Evolutionary conservation across 2,329 filamentous ascomycete species (phyloP).

Genomic region (Neobulgaria alba): DNA sequence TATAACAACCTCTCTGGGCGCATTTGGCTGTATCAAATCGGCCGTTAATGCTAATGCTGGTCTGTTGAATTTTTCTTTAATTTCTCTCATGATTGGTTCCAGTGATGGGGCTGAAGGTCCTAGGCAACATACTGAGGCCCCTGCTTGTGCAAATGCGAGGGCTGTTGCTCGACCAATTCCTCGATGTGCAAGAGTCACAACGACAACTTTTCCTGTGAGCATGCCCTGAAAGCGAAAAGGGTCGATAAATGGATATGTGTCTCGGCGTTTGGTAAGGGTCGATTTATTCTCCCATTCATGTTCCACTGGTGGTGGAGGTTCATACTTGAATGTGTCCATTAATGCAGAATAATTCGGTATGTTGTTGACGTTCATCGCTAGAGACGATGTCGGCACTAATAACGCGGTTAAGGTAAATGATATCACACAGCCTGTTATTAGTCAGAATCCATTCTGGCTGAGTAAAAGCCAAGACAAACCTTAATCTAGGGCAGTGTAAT

Average conservation of each 20-base stretch:
- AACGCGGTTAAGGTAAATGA: no score
- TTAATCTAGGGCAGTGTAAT: no score
- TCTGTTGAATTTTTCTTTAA: constrained; percentile 14
- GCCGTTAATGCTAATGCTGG: constrained; percentile 13
- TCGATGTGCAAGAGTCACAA: constrained; percentile 31
- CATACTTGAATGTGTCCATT: no score
- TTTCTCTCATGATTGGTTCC: constrained; percentile 12
- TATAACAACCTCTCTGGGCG: constrained; percentile 4
- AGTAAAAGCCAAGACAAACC: no score
- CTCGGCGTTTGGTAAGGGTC: constrained; percentile 42
- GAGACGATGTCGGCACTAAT: no score
- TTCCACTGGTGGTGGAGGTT: no score
- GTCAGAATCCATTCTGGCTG: no score
- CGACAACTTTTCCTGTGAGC: constrained; percentile 25
- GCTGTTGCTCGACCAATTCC: constrained; percentile 31
- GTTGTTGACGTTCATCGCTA: no score
- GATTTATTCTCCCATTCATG: constrained; percentile 10
- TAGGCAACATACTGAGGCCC: constrained; percentile 23
- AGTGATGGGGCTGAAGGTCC: constrained; percentile 13
- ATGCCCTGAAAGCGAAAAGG: constrained; percentile 19
- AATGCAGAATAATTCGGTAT: no score
- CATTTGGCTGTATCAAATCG: constrained; percentile 10
- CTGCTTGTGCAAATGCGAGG: constrained; percentile 29
- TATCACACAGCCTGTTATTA: no score
- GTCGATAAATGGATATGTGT: constrained; percentile 27